phyloP scores from a whole-genome alignment of 73 alveolate species.

The Tetrahymena borealis region DNA sequence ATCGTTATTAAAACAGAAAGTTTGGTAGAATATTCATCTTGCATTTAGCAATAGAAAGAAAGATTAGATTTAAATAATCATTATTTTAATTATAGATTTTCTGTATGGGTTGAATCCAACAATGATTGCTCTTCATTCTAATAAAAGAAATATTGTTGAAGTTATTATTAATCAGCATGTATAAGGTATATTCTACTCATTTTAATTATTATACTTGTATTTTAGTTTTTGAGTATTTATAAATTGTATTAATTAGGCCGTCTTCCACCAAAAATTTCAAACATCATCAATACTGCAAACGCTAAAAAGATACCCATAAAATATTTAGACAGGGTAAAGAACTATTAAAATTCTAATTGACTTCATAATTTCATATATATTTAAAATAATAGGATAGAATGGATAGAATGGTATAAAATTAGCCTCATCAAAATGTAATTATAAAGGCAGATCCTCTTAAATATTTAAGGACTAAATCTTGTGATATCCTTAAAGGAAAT shows the following conservation, averaged over 20 bases:
- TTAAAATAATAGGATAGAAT: constrained; percentile 18
- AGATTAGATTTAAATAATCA: not conserved
- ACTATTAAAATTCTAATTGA: not conserved
- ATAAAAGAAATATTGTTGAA: constrained; percentile 46
- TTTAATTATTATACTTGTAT: not conserved
- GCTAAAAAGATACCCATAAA: constrained; percentile 29
- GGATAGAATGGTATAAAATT: constrained; percentile 26
- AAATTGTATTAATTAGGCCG: no score
- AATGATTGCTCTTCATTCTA: constrained; percentile 53
- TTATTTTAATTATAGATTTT: not conserved
- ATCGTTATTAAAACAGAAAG: not conserved
- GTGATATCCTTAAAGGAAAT: constrained; percentile 16
- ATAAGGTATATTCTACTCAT: constrained; percentile 14
- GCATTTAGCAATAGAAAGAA: not conserved
- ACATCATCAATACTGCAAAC: constrained; percentile 48
- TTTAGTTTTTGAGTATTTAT: no score
- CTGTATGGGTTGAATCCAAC: constrained; percentile 74
- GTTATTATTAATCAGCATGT: constrained; percentile 40
- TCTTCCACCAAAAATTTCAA: constrained; percentile 33
- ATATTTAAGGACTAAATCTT: constrained; percentile 19
- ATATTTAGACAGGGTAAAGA: constrained; percentile 16
- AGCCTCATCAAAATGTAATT: constrained; percentile 59
- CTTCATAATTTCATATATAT: not conserved
- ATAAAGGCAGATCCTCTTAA: constrained; percentile 35
- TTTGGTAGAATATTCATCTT: not conserved